These are phyloP conservation scores for Rosa hybrid DNA, from an alignment of 331 rosid genomes.

Conservation along the genomic window DNA sequence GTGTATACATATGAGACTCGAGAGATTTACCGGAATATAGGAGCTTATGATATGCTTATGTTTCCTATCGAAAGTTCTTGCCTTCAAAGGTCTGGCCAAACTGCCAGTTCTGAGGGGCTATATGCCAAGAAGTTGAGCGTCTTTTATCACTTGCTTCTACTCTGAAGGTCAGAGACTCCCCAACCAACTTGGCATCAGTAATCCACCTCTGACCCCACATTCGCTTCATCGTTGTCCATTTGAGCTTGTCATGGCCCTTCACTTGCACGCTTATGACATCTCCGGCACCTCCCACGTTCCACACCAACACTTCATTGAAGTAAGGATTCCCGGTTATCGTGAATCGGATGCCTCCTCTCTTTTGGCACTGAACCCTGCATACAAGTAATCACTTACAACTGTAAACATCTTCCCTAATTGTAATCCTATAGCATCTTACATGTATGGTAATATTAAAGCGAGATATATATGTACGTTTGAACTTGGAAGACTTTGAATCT, in stretches of 20 bases:
- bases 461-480: too few relatives aligned
- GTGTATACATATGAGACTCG: background rate
- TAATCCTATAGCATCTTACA: too few relatives aligned
- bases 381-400: background rate
- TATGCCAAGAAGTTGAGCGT: constrained; percentile 37
- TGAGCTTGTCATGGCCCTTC: constrained; percentile 52
- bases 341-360: constrained; percentile 62
- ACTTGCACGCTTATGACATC: constrained; percentile 47
- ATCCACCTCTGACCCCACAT: constrained; percentile 83
- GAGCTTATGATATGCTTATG: background rate
- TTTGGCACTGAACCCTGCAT: constrained; percentile 62
- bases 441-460: too few relatives aligned
- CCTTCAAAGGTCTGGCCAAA: constrained; percentile 77
- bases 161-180: constrained; percentile 61
- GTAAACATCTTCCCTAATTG: background rate
- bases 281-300: constrained; percentile 87
- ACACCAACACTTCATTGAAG: constrained; percentile 49
- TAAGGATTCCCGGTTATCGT: constrained; percentile 73
- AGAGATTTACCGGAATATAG: background rate
- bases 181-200: constrained; percentile 48
- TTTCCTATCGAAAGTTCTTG: constrained; percentile 44
- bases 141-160: constrained; percentile 60
- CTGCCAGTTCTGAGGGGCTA: constrained; percentile 61
- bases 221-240: constrained; percentile 58
- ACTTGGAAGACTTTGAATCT: background rate